A percentile compares a stretch with the other conserved stretches of the same genome.
These are phyloP conservation scores for Croton setiger DNA, from an alignment of 441 rosid species.

Conservation along the genomic window DNA sequence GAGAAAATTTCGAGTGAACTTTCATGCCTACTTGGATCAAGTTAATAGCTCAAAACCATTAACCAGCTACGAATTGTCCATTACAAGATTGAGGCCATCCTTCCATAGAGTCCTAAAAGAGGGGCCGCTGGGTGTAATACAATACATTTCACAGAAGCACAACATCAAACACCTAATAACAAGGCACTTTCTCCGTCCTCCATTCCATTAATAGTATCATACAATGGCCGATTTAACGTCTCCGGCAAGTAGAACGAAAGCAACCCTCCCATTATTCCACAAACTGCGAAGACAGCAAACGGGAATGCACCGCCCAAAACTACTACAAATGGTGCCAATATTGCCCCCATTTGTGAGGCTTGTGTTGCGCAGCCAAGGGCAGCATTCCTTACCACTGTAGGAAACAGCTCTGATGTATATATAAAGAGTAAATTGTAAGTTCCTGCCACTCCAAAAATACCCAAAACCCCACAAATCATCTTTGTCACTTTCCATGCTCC, in stretches of 20 bases:
- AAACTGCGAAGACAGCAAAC: slow-evolving; percentile 58
- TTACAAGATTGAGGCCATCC: too few relatives aligned
- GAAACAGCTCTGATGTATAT: slow-evolving; percentile 80
- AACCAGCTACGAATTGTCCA: too few relatives aligned
- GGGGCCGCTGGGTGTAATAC: too few relatives aligned
- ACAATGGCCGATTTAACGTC: slow-evolving; percentile 72
- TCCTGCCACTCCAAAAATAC: slow-evolving; percentile 88
- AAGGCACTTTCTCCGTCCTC: slow-evolving; percentile 46
- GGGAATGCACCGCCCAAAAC: slow-evolving; percentile 68
- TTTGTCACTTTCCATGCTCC: slow-evolving; percentile 62
- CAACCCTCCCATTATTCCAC: slow-evolving; percentile 67
- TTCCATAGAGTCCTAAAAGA: too few relatives aligned
- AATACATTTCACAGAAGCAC: not conserved
- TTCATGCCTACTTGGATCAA: too few relatives aligned
- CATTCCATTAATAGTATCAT: slow-evolving; percentile 82
- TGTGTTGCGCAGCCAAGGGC: slow-evolving; percentile 84
- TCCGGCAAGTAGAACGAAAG: slow-evolving; percentile 79
- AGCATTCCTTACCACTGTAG: slow-evolving; percentile 86
- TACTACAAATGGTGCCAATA: slow-evolving; percentile 81
- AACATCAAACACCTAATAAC: slow-evolving; percentile 2
- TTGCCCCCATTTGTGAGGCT: slow-evolving; percentile 84
- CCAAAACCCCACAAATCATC: slow-evolving; percentile 70
- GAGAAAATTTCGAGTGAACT: too few relatives aligned
- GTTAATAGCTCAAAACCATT: too few relatives aligned
- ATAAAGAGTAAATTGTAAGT: slow-evolving; percentile 80